Conservation (phyloP, 1,284 basidiomycete genomes). For the Anthracocystis walkeri region DNA sequence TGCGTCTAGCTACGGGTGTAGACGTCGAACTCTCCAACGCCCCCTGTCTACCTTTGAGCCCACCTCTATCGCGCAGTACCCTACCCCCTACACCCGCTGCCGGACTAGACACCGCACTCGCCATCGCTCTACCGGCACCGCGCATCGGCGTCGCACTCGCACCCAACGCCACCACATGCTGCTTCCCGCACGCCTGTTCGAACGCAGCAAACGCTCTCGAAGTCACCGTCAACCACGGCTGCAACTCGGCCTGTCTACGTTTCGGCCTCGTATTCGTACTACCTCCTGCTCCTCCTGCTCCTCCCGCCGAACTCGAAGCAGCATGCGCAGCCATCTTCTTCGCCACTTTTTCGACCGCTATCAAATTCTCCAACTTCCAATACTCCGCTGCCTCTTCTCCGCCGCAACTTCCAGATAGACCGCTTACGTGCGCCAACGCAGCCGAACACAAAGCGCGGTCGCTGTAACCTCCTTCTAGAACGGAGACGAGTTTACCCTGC, state of each 20-base stretch:
- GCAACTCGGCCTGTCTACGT: constrained; percentile 41
- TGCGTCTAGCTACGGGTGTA: constrained; percentile 12
- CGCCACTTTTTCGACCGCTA: constrained; percentile 57
- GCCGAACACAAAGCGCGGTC: constrained; percentile 82
- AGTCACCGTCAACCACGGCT: constrained; percentile 49
- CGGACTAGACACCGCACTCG: constrained; percentile 21
- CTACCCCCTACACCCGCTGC: constrained; percentile 7
- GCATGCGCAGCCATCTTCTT: constrained; percentile 55
- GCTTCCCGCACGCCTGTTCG: constrained; percentile 53
- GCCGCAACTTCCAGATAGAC: constrained; percentile 28
- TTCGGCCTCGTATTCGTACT: constrained; percentile 39
- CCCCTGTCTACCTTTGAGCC: constrained; percentile 9
- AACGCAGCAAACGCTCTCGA: constrained; percentile 57
- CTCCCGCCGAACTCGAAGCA: constrained; percentile 9
- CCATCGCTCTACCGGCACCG: background rate
- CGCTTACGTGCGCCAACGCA: constrained; percentile 60
- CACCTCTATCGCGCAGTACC: constrained; percentile 27
- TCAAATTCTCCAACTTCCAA: constrained; percentile 56
- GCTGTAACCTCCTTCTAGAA: constrained; percentile 94
- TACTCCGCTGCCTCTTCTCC: constrained; percentile 15
- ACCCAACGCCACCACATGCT: constrained; percentile 20
- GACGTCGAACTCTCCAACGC: constrained; percentile 11
- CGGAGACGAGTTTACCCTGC: constrained; percentile 81
- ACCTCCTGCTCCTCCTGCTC: background rate
- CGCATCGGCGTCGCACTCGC: constrained; percentile 6